These are phyloP conservation scores for Bruguiera gymnorhiza DNA, from an alignment of 345 rosid species.

Conservation along the genomic window DNA sequence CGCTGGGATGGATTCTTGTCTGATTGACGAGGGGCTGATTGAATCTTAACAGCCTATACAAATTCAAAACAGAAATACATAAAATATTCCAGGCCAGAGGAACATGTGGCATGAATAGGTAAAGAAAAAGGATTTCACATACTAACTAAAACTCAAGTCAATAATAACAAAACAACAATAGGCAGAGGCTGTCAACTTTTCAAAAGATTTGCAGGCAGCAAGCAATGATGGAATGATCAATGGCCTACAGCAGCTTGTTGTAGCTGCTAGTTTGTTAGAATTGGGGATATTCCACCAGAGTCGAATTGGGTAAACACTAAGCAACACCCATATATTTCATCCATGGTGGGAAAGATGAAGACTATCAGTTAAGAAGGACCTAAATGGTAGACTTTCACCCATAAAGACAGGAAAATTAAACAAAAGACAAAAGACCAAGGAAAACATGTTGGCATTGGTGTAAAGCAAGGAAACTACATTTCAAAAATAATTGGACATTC, in stretches of 20 bases:
- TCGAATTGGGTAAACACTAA: neutral
- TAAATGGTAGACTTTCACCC: neutral
- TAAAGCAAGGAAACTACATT: too few relatives aligned
- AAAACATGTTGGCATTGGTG: neutral
- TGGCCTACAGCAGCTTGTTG: neutral
- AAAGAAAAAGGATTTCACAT: neutral
- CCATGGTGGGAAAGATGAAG: neutral
- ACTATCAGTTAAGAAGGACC: neutral
- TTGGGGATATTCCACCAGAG: neutral
- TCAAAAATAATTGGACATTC: too few relatives aligned
- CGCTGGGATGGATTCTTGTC: slow-evolving; percentile 63
- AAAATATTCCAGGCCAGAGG: neutral
- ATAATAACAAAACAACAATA: too few relatives aligned
- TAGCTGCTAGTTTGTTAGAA: neutral
- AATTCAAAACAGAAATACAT: slow-evolving; percentile 19
- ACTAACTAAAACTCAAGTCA: too few relatives aligned
- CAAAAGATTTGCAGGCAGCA: too few relatives aligned
- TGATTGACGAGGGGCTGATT: slow-evolving; percentile 50
- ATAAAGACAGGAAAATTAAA: neutral
- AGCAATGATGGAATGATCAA: neutral
- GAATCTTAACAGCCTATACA: slow-evolving; percentile 59
- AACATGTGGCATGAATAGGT: neutral
- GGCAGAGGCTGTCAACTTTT: too few relatives aligned
- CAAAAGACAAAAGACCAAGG: neutral
- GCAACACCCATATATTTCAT: neutral